These are phyloP conservation scores for Pseudonectria foliicola DNA, from an alignment of 2,329 filamentous ascomycete genomes.

Conservation along the genomic window DNA sequence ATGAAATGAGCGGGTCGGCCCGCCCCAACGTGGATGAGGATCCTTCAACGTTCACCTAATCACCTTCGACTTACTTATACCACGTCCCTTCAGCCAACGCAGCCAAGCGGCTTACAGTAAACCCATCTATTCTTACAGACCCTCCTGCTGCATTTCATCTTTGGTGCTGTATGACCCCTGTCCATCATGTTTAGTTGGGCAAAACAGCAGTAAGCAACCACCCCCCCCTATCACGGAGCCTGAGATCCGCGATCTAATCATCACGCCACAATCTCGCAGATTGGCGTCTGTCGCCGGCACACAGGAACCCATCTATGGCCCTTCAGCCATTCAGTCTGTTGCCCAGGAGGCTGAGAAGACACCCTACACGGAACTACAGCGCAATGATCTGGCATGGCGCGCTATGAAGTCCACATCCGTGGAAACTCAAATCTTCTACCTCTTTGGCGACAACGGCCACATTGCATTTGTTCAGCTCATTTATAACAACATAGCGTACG, in stretches of 20 bases:
- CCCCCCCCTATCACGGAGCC: too few species aligned
- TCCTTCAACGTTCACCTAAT: too few species aligned
- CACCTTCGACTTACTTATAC: too few species aligned
- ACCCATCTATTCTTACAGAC: too few species aligned
- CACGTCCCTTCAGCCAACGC: too few species aligned
- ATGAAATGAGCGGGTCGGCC: too few species aligned
- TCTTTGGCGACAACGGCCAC: constrained; percentile 70
- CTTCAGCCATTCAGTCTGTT: constrained; percentile 79
- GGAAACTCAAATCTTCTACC: constrained; percentile 92
- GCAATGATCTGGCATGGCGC: constrained; percentile 76
- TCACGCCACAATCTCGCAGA: constrained; percentile 31
- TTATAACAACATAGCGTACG: constrained; percentile 94
- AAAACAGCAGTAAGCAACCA: constrained; percentile 74
- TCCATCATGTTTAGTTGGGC: constrained; percentile 98
- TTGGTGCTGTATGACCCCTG: too few species aligned
- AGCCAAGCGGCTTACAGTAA: too few species aligned
- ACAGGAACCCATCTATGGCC: constrained; percentile 91
- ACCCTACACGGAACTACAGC: constrained; percentile 72
- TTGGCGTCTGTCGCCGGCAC: constrained; percentile 83
- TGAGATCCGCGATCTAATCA: neutral
- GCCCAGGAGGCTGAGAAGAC: constrained; percentile 70
- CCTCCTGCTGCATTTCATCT: too few species aligned
- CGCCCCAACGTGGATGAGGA: too few species aligned
- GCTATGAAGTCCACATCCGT: constrained; percentile 78
- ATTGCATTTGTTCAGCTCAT: constrained; percentile 83